These are phyloP conservation scores for Beverwykella pulmonaria DNA, from an alignment of 495 filamentous ascomycete species.

Conservation along the genomic window DNA sequence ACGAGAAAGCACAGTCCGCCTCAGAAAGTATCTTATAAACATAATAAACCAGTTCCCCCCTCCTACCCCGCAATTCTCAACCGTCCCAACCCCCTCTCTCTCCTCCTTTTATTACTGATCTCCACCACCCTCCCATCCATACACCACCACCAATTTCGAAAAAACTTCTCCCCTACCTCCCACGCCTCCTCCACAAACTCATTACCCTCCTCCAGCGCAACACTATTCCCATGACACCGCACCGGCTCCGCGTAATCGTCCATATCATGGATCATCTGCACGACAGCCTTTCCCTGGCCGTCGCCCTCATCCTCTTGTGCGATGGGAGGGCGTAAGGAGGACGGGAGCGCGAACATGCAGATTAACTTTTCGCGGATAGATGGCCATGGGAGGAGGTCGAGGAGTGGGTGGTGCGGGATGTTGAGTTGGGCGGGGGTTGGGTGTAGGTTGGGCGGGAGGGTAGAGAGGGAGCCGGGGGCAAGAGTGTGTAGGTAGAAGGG, in stretches of 20 bases:
- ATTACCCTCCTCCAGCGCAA: slow-evolving; percentile 29
- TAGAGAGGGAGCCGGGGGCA: slow-evolving; percentile 18
- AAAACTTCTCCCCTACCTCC: slow-evolving; percentile 55
- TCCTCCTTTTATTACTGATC: slow-evolving; percentile 49
- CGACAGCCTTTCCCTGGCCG: slow-evolving; percentile 38
- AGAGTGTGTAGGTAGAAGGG: slow-evolving; percentile 30
- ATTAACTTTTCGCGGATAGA: slow-evolving; percentile 52
- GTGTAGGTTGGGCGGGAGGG: slow-evolving; percentile 33
- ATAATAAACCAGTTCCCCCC: too few relatives aligned
- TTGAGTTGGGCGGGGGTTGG: slow-evolving; percentile 37
- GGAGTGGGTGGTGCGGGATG: slow-evolving; percentile 55
- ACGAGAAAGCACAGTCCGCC: too few relatives aligned
- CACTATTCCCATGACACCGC: slow-evolving; percentile 41
- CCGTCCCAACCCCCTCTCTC: slow-evolving; percentile 23
- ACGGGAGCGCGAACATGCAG: slow-evolving; percentile 48
- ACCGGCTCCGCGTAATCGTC: slow-evolving; percentile 54
- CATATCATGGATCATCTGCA: slow-evolving; percentile 52
- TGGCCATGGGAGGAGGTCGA: slow-evolving; percentile 58
- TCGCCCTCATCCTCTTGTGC: slow-evolving; percentile 41
- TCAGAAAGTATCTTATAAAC: too few relatives aligned
- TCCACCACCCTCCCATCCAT: slow-evolving; percentile 51
- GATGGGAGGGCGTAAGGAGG: slow-evolving; percentile 44
- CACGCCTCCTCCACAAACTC: slow-evolving; percentile 48
- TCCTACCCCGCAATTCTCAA: slow-evolving; percentile 5
- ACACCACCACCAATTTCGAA: slow-evolving; percentile 57